Base-by-base conservation (phyloP, 768 basidiomycete species). In the Tricholoma furcatifolium region DNA sequence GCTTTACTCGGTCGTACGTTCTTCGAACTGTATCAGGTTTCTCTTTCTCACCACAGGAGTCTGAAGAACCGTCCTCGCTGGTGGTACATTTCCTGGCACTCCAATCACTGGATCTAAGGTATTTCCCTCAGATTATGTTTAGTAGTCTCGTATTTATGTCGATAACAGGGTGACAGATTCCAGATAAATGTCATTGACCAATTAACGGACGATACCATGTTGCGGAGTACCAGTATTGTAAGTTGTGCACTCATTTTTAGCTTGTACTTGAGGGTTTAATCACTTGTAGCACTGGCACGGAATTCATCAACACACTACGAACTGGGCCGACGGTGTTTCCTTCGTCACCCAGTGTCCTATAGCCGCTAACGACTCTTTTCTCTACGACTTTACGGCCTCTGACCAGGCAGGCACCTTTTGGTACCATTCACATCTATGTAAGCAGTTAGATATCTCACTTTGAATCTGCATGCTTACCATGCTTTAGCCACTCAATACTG, bases 151-250 rank as follows among this genome's bases (percentile, higher is more conserved):
- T 10, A 31, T 10, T 32, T 18, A 10, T 30, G 27, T 9, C 4
- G 20, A 17, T 24, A 6, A 17, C 18, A 66, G 63, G 65, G 65
- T 18, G 51, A 56, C 50, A 39, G 54, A 27, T 66, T 65, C 49
- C 39, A 44, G 51, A 49, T 66, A 35, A 66, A 66, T 47, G 63
- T 66, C 23, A 49, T 56, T 14, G 58, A 66, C 42, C n/a, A 31
- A 3, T 49, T 66, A 40, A 61, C 47, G 6, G 63, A 66, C 36
- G 10, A 48, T 9, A 60, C 63, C 11, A 65, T 66, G 65, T 43
- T 63, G 20, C 51, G 54, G 35, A 62, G 59, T 20, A 59, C 58
- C 2, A 63, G 60, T 38, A 62, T 66, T 31, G 63, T 65, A 44
- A 38, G 63, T 55, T 58, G 7, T 27, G 27, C 27, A 27, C 27